Percentiles rank a stretch among this genome's conserved stretches.
These are phyloP conservation scores for Mortierella alpina DNA, from an alignment of 192 early-diverging fungal species.

Conservation along the genomic window DNA sequence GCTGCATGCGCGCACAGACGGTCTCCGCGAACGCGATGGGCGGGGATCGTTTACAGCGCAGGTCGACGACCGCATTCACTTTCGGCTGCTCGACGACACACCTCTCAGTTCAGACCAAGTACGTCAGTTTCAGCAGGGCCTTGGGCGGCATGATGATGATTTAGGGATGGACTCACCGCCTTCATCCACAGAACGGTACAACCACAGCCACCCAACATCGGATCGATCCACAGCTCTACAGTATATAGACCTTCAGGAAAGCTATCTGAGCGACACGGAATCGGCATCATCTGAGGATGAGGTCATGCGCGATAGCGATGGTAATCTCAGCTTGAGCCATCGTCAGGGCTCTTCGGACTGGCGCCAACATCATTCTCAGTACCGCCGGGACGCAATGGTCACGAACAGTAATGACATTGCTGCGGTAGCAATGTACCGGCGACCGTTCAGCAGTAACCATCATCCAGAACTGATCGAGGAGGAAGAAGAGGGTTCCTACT, in stretches of 20 bases:
- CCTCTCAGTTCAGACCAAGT: slow-evolving; percentile 15
- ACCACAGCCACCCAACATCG: neutral
- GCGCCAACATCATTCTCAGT: neutral
- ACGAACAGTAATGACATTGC: slow-evolving; percentile 15
- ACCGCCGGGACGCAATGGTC: neutral
- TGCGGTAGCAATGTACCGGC: neutral
- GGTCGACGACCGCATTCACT: slow-evolving; percentile 44
- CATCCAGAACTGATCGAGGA: slow-evolving; percentile 15
- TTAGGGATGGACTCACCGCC: slow-evolving; percentile 8
- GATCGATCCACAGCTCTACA: too few species aligned
- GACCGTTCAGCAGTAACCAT: neutral
- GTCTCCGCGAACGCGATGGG: too few species aligned
- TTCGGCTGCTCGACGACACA: slow-evolving; percentile 20
- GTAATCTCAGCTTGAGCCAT: neutral
- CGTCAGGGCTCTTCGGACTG: slow-evolving; percentile 11
- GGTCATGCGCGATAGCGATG: neutral
- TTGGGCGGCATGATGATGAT: slow-evolving; percentile 9
- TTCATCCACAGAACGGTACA: neutral
- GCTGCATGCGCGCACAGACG: neutral
- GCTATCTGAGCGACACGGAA: neutral
- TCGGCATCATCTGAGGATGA: slow-evolving; percentile 5
- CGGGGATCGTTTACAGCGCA: neutral
- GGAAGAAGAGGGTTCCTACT: slow-evolving; percentile 8
- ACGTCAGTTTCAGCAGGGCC: neutral
- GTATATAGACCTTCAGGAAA: too few species aligned